phyloP scores from a whole-genome alignment of 192 early-diverging fungal genomes.

The Physocladia obscura region DNA sequence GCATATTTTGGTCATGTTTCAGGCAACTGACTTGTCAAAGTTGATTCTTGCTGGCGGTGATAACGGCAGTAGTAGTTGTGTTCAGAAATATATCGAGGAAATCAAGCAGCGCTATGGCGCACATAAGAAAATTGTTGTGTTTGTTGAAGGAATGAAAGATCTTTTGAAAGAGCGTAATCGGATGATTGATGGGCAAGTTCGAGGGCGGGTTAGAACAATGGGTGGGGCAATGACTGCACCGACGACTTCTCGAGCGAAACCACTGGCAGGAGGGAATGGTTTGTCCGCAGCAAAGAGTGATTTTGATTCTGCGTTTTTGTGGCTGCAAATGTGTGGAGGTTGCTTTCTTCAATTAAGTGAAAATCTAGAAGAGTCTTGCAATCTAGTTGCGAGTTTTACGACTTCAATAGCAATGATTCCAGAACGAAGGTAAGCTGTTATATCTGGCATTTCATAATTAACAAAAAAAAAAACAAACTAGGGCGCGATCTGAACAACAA shows the following conservation, averaged over 20 bases:
- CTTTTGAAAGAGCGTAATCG: neutral
- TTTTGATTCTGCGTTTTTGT: slow-evolving; percentile 21
- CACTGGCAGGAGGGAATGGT: neutral
- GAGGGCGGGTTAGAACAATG: neutral
- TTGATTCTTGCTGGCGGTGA: neutral
- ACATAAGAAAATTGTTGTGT: neutral
- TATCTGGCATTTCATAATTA: neutral
- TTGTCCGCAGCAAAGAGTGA: slow-evolving; percentile 25
- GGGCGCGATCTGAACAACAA: slow-evolving; percentile 18
- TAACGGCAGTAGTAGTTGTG: no score
- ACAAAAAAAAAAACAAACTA: neutral
- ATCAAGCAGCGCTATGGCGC: neutral
- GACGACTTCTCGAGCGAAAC: neutral
- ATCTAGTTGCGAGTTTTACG: slow-evolving; percentile 18
- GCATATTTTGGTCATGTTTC: neutral
- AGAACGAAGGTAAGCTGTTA: slow-evolving; percentile 19
- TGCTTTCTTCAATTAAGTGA: slow-evolving; percentile 24
- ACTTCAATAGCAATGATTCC: slow-evolving; percentile 24
- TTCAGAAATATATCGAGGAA: neutral
- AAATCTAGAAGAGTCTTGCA: slow-evolving; percentile 1
- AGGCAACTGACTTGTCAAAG: neutral
- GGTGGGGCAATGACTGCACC: neutral
- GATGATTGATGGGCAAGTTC: slow-evolving; percentile 4
- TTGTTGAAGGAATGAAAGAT: slow-evolving; percentile 18
- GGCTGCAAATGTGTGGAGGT: slow-evolving; percentile 26